Evolutionary conservation across 257 asterid species (phyloP), one percentile per base, ranked within the genome.

Genomic region (Lithospermum erythrorhizon): DNA sequence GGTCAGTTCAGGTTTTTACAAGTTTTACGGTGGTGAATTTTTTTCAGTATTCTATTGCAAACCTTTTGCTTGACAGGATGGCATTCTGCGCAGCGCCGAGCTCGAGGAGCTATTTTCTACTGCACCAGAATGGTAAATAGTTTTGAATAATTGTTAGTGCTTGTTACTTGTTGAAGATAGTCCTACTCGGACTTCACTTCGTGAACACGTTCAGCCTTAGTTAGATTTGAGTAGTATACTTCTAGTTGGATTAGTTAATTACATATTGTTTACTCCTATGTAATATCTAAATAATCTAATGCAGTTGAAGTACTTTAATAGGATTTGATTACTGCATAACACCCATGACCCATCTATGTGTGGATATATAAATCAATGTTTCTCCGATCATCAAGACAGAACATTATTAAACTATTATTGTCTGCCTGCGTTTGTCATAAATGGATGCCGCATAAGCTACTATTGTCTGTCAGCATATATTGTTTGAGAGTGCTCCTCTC

Each of bases 71-170:
- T 74, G 70, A 64, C 68, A 93, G 99, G 99, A 93, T 82, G 97
- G 88, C 64, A 79, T 87, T 79, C 89, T 93, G 74, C 77, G 74
- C 37, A 78, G 69, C 63, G 77, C 70, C 67, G 99, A 93, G 84
- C 94, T 93, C 67, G 97, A 83, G 59, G 95, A 86, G 74, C 74
- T 93, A 60, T 93, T 89, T 78, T 89, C 99, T 70, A 86, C 99
- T 62, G 94, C 99, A 71, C 97, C 97, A 61, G 91, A 86, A 73
- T 82, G 95, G 99, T 89, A 74, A 56, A 66, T 67, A 53, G 64
- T 14, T 57, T 2, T 47, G 62, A 27, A 55, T 47, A 47, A 55
- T 32, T 20, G 7, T 53, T 9, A 11, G 13, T 53, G 57, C 24
- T 18, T 6, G 6, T 18, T 52, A n/a, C 24, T 18, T 6, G 6